Evolutionary conservation across 1,284 basidiomycete species (phyloP), one percentile per base, ranked within the genome.

Genomic region (Porogramme epimiltina): DNA sequence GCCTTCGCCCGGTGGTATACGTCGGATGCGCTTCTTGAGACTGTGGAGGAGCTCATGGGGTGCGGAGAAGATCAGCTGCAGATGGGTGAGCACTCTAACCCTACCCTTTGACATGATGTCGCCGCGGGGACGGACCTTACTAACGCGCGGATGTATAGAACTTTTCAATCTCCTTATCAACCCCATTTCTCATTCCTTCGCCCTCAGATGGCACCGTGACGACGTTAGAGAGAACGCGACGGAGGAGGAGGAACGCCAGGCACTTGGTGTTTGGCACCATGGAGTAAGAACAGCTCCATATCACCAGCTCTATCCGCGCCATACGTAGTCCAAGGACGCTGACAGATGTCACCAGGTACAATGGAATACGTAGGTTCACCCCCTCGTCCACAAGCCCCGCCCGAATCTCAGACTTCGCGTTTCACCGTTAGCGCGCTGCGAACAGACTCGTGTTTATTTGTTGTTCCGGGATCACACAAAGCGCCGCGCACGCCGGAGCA

Each of bases 181-280:
- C 65, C 91, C 90, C 0, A 56, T 73, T 1, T 64, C 69, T 8
- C 84, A 87, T 57, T 76, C 84, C 42, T 93, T 93, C 64, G 87
- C 89, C 0, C 73, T 93, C 42, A 75, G 87, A 38, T 93, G 91
- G 90, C 91, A 93, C 67, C 78, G 91, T 2, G 91, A 93, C 61
- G 91, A 92, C 67, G 78, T 93, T 13, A 73, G 73, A 45, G 84
- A 84, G 55, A 74, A 77, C 24, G 87, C 85, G 0, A 78, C 74
- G 0, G 67, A 75, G n/a, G 80, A 84, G 11, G 86, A 93, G 61
- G 91, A 93, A 63, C 62, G 63, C 1, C 62, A 71, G 23, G 81
- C 82, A 2, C 77, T 93, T 3, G 70, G 69, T 3, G 70, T 79
- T 23, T 89, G 85, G 77, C 82, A 85, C 51, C 76, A 84, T 61